phyloP scores from a whole-genome alignment of 2,329 filamentous ascomycete genomes.

The Rhinocladiella similis region DNA sequence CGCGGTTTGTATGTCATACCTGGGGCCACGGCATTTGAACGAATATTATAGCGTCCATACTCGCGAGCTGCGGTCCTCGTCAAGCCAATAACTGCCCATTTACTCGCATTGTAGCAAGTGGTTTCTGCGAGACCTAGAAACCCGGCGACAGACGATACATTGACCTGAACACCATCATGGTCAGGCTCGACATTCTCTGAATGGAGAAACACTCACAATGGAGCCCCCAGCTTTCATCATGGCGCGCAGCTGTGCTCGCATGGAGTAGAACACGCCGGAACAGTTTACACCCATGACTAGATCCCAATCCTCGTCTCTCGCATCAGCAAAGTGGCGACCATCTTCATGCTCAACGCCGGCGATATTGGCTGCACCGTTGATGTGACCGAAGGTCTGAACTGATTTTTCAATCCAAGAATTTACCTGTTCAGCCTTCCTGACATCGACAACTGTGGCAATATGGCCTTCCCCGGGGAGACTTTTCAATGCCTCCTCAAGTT shows the following conservation, averaged over 20 bases:
- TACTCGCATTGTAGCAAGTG: conserved; percentile 44
- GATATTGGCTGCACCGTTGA: conserved; percentile 22
- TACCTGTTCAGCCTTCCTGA: conserved; percentile 8
- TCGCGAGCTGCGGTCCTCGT: conserved; percentile 43
- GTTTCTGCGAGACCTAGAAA: conserved; percentile 36
- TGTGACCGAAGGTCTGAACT: conserved; percentile 7
- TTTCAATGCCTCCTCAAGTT: background rate
- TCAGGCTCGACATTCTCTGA: background rate
- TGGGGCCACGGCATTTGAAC: conserved; percentile 11
- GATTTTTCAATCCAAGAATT: conserved; percentile 19
- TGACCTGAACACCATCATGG: background rate
- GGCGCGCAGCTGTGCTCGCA: conserved; percentile 47
- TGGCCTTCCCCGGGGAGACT: background rate
- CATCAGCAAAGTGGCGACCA: conserved; percentile 26
- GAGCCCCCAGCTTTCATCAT: background rate
- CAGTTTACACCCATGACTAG: conserved; percentile 46
- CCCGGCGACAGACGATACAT: conserved; percentile 23
- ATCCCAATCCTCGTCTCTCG: conserved; percentile 45
- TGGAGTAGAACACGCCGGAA: conserved; percentile 51
- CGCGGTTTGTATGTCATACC: background rate
- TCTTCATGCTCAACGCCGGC: conserved; percentile 13
- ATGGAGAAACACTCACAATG: background rate
- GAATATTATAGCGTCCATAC: conserved; percentile 5
- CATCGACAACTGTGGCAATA: conserved; percentile 16
- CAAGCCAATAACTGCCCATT: conserved; percentile 46